Conservation (phyloP, 345 rosid species). For the Salix viminalis region DNA sequence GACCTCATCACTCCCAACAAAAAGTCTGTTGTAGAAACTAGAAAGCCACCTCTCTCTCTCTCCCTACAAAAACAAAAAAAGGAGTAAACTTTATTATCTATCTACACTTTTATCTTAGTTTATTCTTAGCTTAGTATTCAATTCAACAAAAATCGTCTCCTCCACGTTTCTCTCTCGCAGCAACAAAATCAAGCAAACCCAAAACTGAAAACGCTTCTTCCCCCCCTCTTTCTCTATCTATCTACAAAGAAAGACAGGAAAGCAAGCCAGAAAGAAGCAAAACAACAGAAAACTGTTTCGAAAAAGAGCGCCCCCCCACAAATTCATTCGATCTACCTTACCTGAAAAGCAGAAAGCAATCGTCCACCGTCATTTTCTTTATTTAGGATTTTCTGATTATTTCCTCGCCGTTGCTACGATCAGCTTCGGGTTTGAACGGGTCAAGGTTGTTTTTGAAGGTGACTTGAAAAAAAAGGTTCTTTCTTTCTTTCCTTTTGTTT, state of each 20-base stretch:
- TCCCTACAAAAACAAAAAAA: not conserved
- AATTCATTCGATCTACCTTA: not conserved
- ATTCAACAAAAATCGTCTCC: slow-evolving; percentile 8
- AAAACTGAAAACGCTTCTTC: not conserved
- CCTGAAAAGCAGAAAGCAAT: not conserved
- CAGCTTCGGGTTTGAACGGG: not conserved
- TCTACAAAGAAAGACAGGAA: not conserved
- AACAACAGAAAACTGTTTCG: not conserved
- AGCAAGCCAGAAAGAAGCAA: not conserved
- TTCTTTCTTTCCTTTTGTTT: not conserved
- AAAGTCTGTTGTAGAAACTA: not conserved
- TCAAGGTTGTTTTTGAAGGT: not conserved
- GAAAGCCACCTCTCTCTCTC: not conserved
- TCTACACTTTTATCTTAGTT: not conserved
- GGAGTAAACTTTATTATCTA: not conserved
- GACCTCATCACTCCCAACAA: not conserved
- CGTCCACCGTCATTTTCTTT: not conserved
- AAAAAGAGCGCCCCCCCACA: not conserved
- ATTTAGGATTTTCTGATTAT: not conserved
- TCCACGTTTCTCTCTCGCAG: slow-evolving; percentile 2
- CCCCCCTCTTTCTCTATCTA: not conserved
- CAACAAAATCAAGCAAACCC: not conserved
- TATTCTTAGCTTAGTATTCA: slow-evolving; percentile 8
- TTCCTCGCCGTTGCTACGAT: not conserved
- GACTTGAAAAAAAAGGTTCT: not conserved